Conservation (phyloP, 1,284 basidiomycete genomes). For the Leccinum pachyderme region DNA sequence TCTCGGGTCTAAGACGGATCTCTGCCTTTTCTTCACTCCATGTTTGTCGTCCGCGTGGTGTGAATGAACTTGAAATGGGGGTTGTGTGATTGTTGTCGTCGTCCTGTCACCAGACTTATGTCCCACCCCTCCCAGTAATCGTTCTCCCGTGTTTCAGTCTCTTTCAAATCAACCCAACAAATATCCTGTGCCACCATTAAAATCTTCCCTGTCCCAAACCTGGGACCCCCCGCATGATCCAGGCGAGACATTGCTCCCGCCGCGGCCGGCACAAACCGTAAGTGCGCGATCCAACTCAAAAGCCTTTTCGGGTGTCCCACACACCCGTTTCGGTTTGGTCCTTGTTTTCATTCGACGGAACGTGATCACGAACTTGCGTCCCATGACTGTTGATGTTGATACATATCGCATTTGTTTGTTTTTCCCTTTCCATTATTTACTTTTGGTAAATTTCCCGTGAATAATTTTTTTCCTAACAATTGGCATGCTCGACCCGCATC, state of each 20-base stretch:
- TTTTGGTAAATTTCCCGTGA: slow-evolving; percentile 12
- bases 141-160: slow-evolving; percentile 20
- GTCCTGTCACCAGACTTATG: slow-evolving; percentile 10
- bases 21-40: slow-evolving; percentile 27
- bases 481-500: slow-evolving; percentile 17
- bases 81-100: slow-evolving; percentile 13
- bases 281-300: background rate
- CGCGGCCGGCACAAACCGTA: slow-evolving; percentile 12
- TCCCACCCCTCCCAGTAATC: slow-evolving; percentile 16
- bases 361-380: slow-evolving; percentile 7
- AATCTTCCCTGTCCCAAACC: slow-evolving; percentile 6
- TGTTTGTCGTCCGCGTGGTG: slow-evolving; percentile 12
- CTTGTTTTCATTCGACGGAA: background rate
- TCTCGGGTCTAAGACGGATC: slow-evolving; percentile 34
- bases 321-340: slow-evolving; percentile 9
- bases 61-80: background rate
- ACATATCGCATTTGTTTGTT: slow-evolving; percentile 7
- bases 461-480: slow-evolving; percentile 14
- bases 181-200: slow-evolving; percentile 4
- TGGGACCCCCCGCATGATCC: slow-evolving; percentile 11
- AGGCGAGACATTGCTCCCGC: slow-evolving; percentile 14
- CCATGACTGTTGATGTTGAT: slow-evolving; percentile 1
- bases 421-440: slow-evolving; percentile 20
- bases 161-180: slow-evolving; percentile 10
- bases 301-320: background rate